Evolutionary conservation across 2,329 filamentous ascomycete species (phyloP), one percentile per base, ranked within the genome.

Genomic region (Trichoderma koningii): DNA sequence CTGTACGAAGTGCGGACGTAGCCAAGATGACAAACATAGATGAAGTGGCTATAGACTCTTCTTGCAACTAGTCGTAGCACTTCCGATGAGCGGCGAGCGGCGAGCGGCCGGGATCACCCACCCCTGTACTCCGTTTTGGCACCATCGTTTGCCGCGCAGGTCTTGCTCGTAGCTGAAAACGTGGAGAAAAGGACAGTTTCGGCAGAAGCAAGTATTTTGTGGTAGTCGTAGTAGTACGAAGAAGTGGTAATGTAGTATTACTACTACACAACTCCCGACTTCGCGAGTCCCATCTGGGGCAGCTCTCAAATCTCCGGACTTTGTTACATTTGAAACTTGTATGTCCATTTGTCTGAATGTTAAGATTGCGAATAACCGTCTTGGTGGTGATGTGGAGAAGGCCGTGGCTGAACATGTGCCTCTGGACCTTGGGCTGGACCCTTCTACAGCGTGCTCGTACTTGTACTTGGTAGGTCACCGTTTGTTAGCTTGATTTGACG

Each of bases 401-500:
- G 34, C 26, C 41, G 30, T 52, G 56, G 41, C 41, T 53, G 57
- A 45, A 44, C 34, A 26, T 23, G 34, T 28, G 57, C 23, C 23
- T 52, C 47, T 50, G 51, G 19, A 41, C 47, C 34, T 44, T 44
- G 23, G 50, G 38, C 38, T 62, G 38, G 55, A 38, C 26, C 38
- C 55, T 23, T 47, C 28, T 28, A 14, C 34, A 34, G 56, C 51
- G 56, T 38, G 34, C 34, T 38, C 34, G 34, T 42, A 55, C n/a
- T 17, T 17, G 34, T 10, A 19, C 21, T 23, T 28, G 34, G 45
- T 28, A 28, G 47, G 56, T 51, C 56, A 41, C 56, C 56, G 45
- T 60, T 60, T 42, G 42, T 62, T 62, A 52, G 57, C 57, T 45
- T 62, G 57, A 21, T 62, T 17, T 42, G 44, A 62, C 52, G 57